A percentile compares a stretch with the other conserved stretches of the same genome.
phyloP scores from a whole-genome alignment of 108 stramenopile genomes.

The Cyclotella cryptica region DNA sequence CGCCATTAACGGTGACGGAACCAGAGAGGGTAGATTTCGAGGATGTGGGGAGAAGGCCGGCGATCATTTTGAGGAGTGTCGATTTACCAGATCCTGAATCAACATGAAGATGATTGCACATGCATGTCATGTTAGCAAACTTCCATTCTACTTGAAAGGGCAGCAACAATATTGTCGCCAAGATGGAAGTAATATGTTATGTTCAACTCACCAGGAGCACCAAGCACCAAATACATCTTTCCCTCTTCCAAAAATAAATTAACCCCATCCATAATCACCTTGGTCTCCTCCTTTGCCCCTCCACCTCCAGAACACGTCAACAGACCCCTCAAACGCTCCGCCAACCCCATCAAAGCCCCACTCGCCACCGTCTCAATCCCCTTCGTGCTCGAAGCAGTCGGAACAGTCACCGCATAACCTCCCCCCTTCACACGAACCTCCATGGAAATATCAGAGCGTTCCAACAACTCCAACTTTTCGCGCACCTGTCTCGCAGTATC shows the following conservation, averaged over 20 bases:
- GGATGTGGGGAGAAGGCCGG: slow-evolving; percentile 6
- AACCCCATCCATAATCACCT: slow-evolving; percentile 58
- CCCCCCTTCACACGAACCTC: slow-evolving; percentile 37
- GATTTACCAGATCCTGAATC: slow-evolving; percentile 14
- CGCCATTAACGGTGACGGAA: slow-evolving; percentile 45
- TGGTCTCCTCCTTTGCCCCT: slow-evolving; percentile 18
- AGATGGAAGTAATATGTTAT: background rate
- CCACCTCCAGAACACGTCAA: slow-evolving; percentile 1
- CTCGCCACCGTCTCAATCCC: slow-evolving; percentile 39
- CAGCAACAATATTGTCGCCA: background rate
- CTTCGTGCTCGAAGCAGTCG: slow-evolving; percentile 2
- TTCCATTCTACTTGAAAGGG: background rate
- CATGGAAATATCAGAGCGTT: background rate
- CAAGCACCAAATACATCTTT: slow-evolving; percentile 84
- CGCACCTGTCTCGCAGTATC: slow-evolving; percentile 2
- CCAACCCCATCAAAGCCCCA: slow-evolving; percentile 14
- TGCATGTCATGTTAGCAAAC: background rate
- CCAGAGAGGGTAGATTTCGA: slow-evolving; percentile 36
- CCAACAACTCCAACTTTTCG: slow-evolving; percentile 1
- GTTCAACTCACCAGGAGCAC: slow-evolving; percentile 68
- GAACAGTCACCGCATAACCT: slow-evolving; percentile 27
- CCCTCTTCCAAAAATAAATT: slow-evolving; percentile 71
- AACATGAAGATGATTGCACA: background rate
- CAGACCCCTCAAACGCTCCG: slow-evolving; percentile 3
- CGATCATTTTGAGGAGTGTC: slow-evolving; percentile 24